Evolutionary conservation across 1,284 basidiomycete species (phyloP).

Genomic region (Heliocybe sulcata): DNA sequence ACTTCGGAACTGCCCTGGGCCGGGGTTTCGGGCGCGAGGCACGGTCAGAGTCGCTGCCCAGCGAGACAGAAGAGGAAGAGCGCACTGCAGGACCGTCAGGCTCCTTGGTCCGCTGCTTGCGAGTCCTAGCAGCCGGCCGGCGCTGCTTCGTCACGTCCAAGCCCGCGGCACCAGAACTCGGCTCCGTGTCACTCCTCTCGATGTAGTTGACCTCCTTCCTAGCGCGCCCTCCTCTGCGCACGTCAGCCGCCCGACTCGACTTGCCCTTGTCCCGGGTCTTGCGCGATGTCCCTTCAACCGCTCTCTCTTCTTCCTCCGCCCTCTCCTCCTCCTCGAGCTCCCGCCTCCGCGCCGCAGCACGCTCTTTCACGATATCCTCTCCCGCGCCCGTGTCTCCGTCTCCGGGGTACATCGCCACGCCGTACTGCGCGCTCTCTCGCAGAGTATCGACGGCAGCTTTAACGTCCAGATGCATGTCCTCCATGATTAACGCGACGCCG

Average conservation of each 20-base stretch:
- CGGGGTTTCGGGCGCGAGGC: background rate
- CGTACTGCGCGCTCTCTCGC: constrained; percentile 67
- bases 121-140: background rate
- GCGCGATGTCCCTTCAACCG: too few species aligned
- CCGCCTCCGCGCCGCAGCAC: constrained; percentile 51
- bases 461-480: constrained; percentile 45
- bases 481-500: constrained; percentile 61
- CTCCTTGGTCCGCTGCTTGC: background rate
- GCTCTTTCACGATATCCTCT: constrained; percentile 54
- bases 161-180: background rate
- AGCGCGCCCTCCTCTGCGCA: background rate
- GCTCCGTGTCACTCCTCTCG: background rate
- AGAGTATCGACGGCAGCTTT: constrained; percentile 50
- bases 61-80: too few species aligned
- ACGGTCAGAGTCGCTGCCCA: too few species aligned
- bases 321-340: constrained; percentile 55
- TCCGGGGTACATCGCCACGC: constrained; percentile 72
- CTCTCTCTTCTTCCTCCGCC: constrained; percentile 30
- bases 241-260: background rate
- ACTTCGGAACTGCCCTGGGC: background rate
- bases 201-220: background rate
- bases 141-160: background rate
- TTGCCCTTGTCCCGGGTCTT: background rate
- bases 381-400: constrained; percentile 32
- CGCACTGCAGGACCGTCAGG: too few species aligned